Base-by-base conservation (phyloP, 192 early-diverging fungal genomes). In the Podila minutissima region DNA sequence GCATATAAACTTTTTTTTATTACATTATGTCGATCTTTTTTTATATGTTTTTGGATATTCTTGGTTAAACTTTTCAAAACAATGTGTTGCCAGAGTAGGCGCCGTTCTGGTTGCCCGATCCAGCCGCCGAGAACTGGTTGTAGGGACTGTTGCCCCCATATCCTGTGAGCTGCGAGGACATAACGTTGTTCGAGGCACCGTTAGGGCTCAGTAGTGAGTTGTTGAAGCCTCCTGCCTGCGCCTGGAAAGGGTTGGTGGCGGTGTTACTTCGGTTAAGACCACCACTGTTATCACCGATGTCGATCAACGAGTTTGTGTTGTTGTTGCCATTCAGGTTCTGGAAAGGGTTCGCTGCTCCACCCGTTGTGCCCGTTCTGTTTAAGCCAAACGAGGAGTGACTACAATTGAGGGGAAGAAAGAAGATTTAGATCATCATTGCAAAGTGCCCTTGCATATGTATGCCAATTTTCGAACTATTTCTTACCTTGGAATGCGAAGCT, bases 401-500 rank as follows among this genome's bases (percentile, higher is more conserved):
- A 59, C 67, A 24, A 24, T 26, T 24, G 53, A 55, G 11, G n/a
- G n/a, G 17, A 55, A 24, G 22, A 55, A 55, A 55, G 10, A 17
- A 46, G 4, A 4, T 0, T 46, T 46, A 46, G 41, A 46, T 1
- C 35, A 46, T 17, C 41, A 15, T 15, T 15, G 12, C 41, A 15
- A 17, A 46, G 15, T 8, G 41, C 41, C 38, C 11, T 9, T 46
- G 13, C 13, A 12, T 41, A 41, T 41, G 38, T 13, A 46, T 17
- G 41, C 4, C 24, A 19, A 64, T 0, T 22, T 31, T 64, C 8
- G 13, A 22, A 3, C 3, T 12, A 28, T 8, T 0, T 74, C 82
- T 86, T 86, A 87, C 87, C 62, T 60, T 24, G 88, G 88, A 49
- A 89, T 73, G 50, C 88, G 83, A 31, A 86, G 74, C 59, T 83